Percentiles rank a stretch among this genome's conserved stretches.
Conservation (phyloP, 208 protist genomes). For the Naegleria fowleri region DNA sequence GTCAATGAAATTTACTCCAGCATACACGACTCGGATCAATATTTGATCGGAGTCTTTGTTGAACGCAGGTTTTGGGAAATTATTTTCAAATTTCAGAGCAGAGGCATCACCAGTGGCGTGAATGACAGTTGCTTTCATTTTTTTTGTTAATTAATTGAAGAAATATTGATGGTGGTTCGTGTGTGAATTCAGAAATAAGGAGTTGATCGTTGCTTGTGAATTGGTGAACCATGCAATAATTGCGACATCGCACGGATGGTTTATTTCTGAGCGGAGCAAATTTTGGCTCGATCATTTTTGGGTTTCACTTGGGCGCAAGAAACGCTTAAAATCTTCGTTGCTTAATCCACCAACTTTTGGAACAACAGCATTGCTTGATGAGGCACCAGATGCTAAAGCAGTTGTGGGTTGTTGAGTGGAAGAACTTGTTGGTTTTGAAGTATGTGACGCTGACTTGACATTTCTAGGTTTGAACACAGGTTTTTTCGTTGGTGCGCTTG, state of each 20-base stretch:
- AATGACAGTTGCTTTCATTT: conserved; percentile 1
- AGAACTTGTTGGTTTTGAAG: background rate
- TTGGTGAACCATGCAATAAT: no score
- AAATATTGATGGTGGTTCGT: no score
- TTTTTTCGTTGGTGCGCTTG: background rate
- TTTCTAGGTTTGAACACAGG: background rate
- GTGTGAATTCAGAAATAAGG: no score
- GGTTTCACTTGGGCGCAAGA: background rate
- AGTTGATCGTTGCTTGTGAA: no score
- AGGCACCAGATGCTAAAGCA: background rate
- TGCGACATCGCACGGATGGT: no score
- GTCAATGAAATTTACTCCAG: conserved; percentile 84
- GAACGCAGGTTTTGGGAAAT: background rate
- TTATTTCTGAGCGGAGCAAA: no score
- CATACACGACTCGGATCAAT: conserved; percentile 37
- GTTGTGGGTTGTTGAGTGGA: background rate
- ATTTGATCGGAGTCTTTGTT: background rate
- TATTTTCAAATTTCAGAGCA: background rate
- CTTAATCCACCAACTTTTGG: background rate
- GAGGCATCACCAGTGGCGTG: background rate
- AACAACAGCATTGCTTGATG: no score
- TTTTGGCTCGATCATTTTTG: background rate
- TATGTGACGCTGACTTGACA: background rate
- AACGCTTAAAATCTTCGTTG: background rate
- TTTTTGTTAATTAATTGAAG: no score